Percentiles rank a stretch among this genome's conserved stretches.
phyloP scores from a whole-genome alignment of 2,329 filamentous ascomycete genomes.

The Fusarium fracticaudum region DNA sequence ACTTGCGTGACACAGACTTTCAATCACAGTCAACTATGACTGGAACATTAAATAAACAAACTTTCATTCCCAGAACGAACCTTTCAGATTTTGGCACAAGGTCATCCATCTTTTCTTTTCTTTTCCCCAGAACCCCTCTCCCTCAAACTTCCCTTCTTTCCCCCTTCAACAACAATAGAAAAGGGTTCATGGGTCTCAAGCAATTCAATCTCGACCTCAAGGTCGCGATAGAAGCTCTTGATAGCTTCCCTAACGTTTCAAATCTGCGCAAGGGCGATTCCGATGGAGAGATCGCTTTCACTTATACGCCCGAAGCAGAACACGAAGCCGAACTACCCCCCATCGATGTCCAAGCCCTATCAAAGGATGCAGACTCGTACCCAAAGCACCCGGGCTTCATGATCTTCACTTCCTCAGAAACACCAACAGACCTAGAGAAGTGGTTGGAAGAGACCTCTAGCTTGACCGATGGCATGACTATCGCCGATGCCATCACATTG shows the following conservation, averaged over 20 bases:
- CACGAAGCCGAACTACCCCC: constrained; percentile 38
- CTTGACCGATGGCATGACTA: constrained; percentile 45
- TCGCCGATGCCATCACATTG: constrained; percentile 28
- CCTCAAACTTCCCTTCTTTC: background rate
- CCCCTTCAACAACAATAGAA: background rate
- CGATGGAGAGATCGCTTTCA: constrained; percentile 77
- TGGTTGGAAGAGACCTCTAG: constrained; percentile 54
- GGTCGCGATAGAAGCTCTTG: constrained; percentile 45
- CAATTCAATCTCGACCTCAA: constrained; percentile 69
- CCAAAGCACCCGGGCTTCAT: constrained; percentile 52
- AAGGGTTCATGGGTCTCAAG: constrained; percentile 67
- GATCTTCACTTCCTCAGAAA: constrained; percentile 54
- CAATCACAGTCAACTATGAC: background rate
- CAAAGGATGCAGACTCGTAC: constrained; percentile 51
- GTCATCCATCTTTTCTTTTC: no score
- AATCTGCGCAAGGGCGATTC: constrained; percentile 70
- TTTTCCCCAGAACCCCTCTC: background rate
- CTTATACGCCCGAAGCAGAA: constrained; percentile 56
- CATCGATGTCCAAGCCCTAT: constrained; percentile 52
- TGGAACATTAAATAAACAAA: background rate
- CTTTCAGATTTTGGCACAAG: background rate
- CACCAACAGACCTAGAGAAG: constrained; percentile 52
- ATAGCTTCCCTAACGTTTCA: constrained; percentile 60
- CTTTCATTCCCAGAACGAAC: background rate
- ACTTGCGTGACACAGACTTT: background rate